These are phyloP conservation scores for Picochlorum costavermella DNA, from an alignment of 139 green algal genomes.

Conservation along the genomic window DNA sequence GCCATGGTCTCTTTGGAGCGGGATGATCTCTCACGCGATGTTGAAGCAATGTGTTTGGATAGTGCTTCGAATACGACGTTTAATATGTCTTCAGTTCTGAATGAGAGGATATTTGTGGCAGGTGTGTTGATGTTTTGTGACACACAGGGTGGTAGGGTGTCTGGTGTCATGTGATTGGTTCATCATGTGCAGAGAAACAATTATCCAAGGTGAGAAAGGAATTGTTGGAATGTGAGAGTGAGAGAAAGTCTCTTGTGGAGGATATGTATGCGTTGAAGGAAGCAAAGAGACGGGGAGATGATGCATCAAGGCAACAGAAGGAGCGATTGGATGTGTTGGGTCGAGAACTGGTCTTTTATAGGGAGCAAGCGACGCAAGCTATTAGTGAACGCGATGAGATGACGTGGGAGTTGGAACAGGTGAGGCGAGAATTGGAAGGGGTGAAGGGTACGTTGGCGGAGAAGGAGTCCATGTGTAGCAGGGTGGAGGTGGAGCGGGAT, in stretches of 20 bases:
- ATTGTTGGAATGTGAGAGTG: background rate
- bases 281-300: slow-evolving; percentile 4
- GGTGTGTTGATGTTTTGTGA: background rate
- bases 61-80: slow-evolving; percentile 16
- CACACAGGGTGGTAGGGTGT: background rate
- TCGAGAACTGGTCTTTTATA: slow-evolving; percentile 9
- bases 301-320: slow-evolving; percentile 2
- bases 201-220: slow-evolving; percentile 1
- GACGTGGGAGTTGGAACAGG: background rate
- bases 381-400: slow-evolving; percentile 6
- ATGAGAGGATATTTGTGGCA: slow-evolving; percentile 12
- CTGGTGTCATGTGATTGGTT: background rate
- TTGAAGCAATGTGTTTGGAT: slow-evolving; percentile 12
- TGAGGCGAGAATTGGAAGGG: background rate
- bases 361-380: slow-evolving; percentile 6
- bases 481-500: background rate
- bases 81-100: slow-evolving; percentile 8
- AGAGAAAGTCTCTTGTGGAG: slow-evolving; percentile 1
- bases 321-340: background rate
- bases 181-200: slow-evolving; percentile 10
- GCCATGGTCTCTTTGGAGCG: background rate
- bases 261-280: slow-evolving; percentile 3
- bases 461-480: background rate
- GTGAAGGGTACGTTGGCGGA: background rate
- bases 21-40: slow-evolving; percentile 14